A percentile compares a stretch with the other conserved stretches of the same genome.
Conservation (phyloP, 345 rosid species). For the Salix brachista region DNA sequence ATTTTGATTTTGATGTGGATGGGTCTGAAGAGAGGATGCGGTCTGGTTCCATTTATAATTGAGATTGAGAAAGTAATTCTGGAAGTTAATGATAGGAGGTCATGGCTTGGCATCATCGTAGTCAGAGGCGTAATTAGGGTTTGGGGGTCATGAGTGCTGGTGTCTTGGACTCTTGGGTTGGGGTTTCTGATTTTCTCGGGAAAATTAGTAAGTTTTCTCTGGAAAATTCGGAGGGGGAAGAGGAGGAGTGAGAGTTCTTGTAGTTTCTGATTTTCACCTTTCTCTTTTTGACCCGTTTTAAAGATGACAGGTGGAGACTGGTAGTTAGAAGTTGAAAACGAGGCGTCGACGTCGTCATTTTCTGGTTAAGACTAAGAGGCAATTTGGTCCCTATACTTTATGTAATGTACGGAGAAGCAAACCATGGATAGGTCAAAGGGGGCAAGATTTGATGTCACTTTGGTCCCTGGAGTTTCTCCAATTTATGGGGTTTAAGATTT, state of each 20-base stretch:
- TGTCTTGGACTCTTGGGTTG: not conserved
- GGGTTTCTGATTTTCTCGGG: slow-evolving; percentile 12
- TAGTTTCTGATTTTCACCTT: not conserved
- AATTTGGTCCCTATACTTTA: not conserved
- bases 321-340: not conserved
- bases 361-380: not conserved
- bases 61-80: not conserved
- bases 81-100: slow-evolving; percentile 15
- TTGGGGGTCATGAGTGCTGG: slow-evolving; percentile 7
- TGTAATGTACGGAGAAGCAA: no score
- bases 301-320: slow-evolving; percentile 4
- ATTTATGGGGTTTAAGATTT: no score
- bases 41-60: slow-evolving; percentile 9
- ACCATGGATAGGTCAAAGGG: no score
- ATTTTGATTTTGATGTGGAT: not conserved
- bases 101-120: slow-evolving; percentile 30
- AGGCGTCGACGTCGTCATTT: no score
- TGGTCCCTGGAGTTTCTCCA: no score
- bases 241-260: not conserved
- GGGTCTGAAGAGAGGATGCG: slow-evolving; percentile 8
- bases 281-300: not conserved
- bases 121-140: not conserved
- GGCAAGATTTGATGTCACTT: no score
- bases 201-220: not conserved
- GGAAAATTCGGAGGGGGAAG: not conserved